Percentiles rank a stretch among this genome's conserved stretches.
Evolutionary conservation across 23 red algal species (phyloP).

Genomic region (Chondrus crispus): DNA sequence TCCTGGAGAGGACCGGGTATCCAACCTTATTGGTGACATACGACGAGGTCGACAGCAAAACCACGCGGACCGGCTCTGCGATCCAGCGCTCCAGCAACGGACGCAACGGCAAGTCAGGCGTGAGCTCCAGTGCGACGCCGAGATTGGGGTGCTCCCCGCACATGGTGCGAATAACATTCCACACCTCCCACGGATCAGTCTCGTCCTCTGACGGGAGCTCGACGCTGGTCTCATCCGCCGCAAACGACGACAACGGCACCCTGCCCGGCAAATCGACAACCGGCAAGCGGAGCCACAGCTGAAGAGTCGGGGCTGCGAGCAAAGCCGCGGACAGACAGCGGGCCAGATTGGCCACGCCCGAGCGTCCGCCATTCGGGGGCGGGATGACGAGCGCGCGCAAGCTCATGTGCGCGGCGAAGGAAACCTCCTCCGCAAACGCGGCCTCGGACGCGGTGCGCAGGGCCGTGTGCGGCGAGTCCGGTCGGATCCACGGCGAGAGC

Average conservation of each 20-base stretch:
- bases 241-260: conserved; percentile 20
- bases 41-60: conserved; percentile 70
- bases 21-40: conserved; percentile 84
- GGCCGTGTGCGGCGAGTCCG: conserved; percentile 19
- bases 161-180: conserved; percentile 78
- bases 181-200: conserved; percentile 74
- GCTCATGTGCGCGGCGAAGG: conserved; percentile 67
- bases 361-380: conserved; percentile 35
- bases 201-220: conserved; percentile 2
- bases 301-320: conserved; percentile 21
- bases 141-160: conserved; percentile 70
- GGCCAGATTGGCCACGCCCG: conserved; percentile 62
- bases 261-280: conserved; percentile 62
- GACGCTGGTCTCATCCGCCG: background rate
- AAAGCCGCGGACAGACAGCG: conserved; percentile 59
- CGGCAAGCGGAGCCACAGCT: conserved; percentile 58
- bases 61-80: conserved; percentile 68
- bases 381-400: conserved; percentile 62
- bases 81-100: conserved; percentile 66
- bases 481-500: conserved; percentile 71
- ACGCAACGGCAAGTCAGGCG: conserved; percentile 37
- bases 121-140: conserved; percentile 76
- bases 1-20: conserved; percentile 80
- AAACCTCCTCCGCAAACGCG: conserved; percentile 69
- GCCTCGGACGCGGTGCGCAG: conserved; percentile 55